A percentile compares a stretch with the other conserved stretches of the same genome.
Evolutionary conservation across 1,139 yeast species (phyloP).

Genomic region (Nakaseomyces sp.): DNA sequence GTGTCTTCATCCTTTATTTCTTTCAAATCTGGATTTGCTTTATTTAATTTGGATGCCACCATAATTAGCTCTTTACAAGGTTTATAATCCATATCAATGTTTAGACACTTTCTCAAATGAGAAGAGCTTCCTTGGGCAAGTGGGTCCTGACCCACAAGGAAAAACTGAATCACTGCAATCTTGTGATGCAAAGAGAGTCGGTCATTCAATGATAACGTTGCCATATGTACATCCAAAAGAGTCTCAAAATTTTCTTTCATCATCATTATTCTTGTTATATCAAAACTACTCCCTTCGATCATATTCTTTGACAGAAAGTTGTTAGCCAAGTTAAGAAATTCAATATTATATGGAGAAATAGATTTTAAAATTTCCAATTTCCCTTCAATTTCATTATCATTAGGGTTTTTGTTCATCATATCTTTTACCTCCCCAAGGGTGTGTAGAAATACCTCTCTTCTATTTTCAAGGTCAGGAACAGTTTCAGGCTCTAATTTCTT

Average conservation of each 20-base stretch:
- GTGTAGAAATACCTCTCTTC: neutral
- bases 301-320: constrained; percentile 13
- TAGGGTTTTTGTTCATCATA: neutral
- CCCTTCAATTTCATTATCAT: neutral
- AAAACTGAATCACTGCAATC: constrained; percentile 21
- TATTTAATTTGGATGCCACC: constrained; percentile 20
- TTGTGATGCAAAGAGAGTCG: constrained; percentile 18
- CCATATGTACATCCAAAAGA: constrained; percentile 21
- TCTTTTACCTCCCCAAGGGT: neutral
- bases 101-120: constrained; percentile 24
- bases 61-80: constrained; percentile 25
- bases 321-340: constrained; percentile 12
- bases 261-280: constrained; percentile 14
- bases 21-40: constrained; percentile 22
- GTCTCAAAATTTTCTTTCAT: constrained; percentile 16
- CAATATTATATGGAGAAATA: constrained; percentile 11
- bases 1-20: constrained; percentile 21
- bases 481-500: neutral
- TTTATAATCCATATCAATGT: constrained; percentile 28
- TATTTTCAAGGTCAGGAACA: neutral
- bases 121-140: constrained; percentile 8
- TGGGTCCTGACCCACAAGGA: constrained; percentile 24
- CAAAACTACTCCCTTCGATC: constrained; percentile 9
- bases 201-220: constrained; percentile 15
- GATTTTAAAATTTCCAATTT: neutral